Evolutionary conservation across 1,139 yeast species (phyloP).

Genomic region (Sugiyamaella pinicola): DNA sequence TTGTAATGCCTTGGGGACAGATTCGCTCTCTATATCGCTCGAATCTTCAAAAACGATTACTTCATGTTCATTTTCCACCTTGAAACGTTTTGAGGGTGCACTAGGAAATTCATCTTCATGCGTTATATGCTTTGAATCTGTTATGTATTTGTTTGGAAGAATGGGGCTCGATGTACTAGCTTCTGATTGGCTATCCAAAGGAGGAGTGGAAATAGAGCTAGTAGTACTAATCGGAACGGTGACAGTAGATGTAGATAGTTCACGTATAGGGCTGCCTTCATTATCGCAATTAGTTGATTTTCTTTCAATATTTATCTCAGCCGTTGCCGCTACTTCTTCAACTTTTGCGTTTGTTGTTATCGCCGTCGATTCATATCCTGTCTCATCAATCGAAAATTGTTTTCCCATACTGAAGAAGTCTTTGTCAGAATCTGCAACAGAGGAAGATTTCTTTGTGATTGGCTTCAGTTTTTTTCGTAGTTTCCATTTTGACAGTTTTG

Average conservation of each 20-base stretch:
- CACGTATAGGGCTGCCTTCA: too few relatives aligned
- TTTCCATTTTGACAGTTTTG: constrained; percentile 22
- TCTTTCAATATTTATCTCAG: too few relatives aligned
- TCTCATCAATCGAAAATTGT: neutral
- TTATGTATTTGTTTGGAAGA: neutral
- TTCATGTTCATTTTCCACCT: neutral
- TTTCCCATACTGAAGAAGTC: constrained; percentile 17
- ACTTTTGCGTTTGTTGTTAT: neutral
- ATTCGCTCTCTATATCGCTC: neutral
- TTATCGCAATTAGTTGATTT: too few relatives aligned
- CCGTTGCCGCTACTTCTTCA: neutral
- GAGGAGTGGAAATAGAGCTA: neutral
- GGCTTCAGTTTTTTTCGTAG: constrained; percentile 18
- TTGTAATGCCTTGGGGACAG: neutral
- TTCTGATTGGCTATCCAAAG: neutral
- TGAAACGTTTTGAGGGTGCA: neutral
- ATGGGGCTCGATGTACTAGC: too few relatives aligned
- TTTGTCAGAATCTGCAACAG: constrained; percentile 9
- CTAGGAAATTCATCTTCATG: neutral
- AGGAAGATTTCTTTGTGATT: neutral
- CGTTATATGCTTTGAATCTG: neutral
- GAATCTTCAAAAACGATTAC: neutral
- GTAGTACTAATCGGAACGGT: neutral
- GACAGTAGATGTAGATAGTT: too few relatives aligned
- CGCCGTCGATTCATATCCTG: neutral